phyloP scores from a whole-genome alignment of 2,329 filamentous ascomycete species.

The Claviceps digitariae region DNA sequence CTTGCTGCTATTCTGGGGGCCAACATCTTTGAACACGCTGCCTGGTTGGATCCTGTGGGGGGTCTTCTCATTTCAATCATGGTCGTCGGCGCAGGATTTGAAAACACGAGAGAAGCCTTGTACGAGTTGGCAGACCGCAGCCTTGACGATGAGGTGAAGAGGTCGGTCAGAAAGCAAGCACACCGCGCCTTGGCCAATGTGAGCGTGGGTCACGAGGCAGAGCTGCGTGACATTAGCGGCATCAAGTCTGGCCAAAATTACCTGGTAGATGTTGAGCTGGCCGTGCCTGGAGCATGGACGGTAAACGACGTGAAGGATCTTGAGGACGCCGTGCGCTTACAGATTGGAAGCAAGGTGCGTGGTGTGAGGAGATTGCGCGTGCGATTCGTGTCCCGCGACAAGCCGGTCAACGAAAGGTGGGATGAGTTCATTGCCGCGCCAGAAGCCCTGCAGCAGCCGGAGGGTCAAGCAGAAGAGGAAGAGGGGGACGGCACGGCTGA shows the following conservation, averaged over 20 bases:
- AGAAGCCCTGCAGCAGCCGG: constrained; percentile 39
- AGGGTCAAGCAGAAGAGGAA: constrained; percentile 44
- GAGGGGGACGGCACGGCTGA: constrained; percentile 21
- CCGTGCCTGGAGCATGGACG: constrained; percentile 63
- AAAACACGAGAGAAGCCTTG: constrained; percentile 70
- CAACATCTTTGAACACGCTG: constrained; percentile 71
- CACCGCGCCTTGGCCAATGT: constrained; percentile 43
- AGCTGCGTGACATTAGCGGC: constrained; percentile 68
- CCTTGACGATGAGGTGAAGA: constrained; percentile 73
- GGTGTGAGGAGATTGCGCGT: constrained; percentile 75
- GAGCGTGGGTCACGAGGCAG: constrained; percentile 42
- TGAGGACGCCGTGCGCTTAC: constrained; percentile 60
- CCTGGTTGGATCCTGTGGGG: constrained; percentile 90
- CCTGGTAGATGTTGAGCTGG: constrained; percentile 77
- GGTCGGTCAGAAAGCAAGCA: constrained; percentile 54
- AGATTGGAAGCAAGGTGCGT: constrained; percentile 62
- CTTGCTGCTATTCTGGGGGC: constrained; percentile 79
- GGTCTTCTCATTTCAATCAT: constrained; percentile 85
- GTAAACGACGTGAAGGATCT: constrained; percentile 55
- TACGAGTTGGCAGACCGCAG: constrained; percentile 84
- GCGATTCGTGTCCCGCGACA: constrained; percentile 63
- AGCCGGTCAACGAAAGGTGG: constrained; percentile 41
- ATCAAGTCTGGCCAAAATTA: constrained; percentile 97
- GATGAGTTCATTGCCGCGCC: constrained; percentile 65
- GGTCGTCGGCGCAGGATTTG: constrained; percentile 80